Evolutionary conservation across 306 rosid species (phyloP), one percentile per base, ranked within the genome.

Genomic region (Benincasa hispida): DNA sequence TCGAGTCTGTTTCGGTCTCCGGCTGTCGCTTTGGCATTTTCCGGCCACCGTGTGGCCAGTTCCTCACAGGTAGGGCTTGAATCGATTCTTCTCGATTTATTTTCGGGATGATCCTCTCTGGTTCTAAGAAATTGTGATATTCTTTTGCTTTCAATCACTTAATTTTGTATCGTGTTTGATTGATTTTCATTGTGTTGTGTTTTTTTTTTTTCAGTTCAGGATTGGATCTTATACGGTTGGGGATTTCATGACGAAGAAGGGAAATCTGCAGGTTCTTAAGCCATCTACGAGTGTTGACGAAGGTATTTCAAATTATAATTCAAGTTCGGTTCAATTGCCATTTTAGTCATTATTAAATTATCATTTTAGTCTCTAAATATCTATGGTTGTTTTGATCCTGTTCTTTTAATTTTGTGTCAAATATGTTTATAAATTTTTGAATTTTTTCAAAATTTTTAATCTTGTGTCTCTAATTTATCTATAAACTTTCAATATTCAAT

Each of bases 261-360:
- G 85, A 75, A 82, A 89, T 7, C 81, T 93, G 78, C 88, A 78
- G 75, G 93, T 85, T 39, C 91, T 93, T 69, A 89, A 87, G 86
- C 90, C 97, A 39, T 80, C 93, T 24, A 93, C 98, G 8, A 78
- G 93, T 54, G 91, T 93, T 25, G 91, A 91, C 27, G 96, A 93
- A 86, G 97, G 98, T 93, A 82, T 68, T 17, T 35, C 0, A 18
- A 34, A 32, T 18, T 14, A 41, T 61, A 30, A 32, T 63, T 63
- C 8, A 41, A 35, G 8, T 5, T 34, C 37, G 4, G 37, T 34
- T 7, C 4, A 34, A 34, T 4, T 34, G 5, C 37, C 37, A 34
- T 34, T n/a, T n/a, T n/a, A n/a, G n/a, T n/a, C n/a, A n/a, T n/a
- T n/a, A n/a, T n/a, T n/a, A n/a, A n/a, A n/a, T n/a, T n/a, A n/a